Evolutionary conservation across 805 yeast species (phyloP).

Genomic region (Tetrapisispora arboricola): DNA sequence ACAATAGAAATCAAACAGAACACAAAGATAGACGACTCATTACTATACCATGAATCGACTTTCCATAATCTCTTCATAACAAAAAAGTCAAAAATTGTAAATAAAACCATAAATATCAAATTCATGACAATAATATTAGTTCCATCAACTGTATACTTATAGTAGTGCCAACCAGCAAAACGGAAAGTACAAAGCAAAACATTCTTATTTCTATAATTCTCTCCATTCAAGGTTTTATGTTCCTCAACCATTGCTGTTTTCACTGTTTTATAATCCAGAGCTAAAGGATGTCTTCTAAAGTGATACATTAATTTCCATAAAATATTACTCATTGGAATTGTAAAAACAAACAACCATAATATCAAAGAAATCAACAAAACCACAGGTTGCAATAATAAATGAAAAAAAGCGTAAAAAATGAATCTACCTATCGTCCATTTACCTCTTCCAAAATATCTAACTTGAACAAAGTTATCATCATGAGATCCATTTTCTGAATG

Average conservation of each 20-base stretch:
- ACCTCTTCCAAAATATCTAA: constrained; percentile 82
- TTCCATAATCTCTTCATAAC: constrained; percentile 42
- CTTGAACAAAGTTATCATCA: constrained; percentile 3
- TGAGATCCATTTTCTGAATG: constrained; percentile 3
- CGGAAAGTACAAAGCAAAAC: constrained; percentile 84
- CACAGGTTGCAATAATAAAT: constrained; percentile 60
- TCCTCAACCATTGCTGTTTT: constrained; percentile 22
- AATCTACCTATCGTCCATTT: constrained; percentile 81
- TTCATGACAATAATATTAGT: constrained; percentile 89
- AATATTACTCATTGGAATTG: constrained; percentile 90
- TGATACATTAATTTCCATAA: constrained; percentile 59
- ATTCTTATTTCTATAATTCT: constrained; percentile 33
- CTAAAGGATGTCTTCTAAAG: constrained; percentile 82
- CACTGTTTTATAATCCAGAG: constrained; percentile 63
- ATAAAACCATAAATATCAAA: constrained; percentile 63
- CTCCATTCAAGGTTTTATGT: constrained; percentile 4
- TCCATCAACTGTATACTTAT: constrained; percentile 93
- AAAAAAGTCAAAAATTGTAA: constrained; percentile 73
- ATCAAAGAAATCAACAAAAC: constrained; percentile 42
- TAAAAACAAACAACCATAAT: constrained; percentile 77
- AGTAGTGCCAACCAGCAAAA: constrained; percentile 85
- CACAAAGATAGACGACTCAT: constrained; percentile 57
- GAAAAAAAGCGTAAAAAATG: constrained; percentile 61
- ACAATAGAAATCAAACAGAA: constrained; percentile 75
- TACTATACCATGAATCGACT: constrained; percentile 31